Evolutionary conservation across 1,139 yeast genomes (phyloP).

Genomic region (Kluyveromyces marxianus): DNA sequence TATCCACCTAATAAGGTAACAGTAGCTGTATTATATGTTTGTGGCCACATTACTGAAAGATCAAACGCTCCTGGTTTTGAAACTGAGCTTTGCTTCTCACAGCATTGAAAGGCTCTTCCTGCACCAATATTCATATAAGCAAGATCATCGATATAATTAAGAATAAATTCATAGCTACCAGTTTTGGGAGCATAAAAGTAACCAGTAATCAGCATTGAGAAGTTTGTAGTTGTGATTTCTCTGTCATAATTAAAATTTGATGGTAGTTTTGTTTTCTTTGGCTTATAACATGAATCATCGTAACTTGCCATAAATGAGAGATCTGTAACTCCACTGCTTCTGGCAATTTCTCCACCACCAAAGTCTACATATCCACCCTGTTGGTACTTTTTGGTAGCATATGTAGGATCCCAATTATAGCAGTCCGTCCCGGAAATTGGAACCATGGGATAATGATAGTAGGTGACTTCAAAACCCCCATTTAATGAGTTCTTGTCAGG

Average conservation of each 20-base stretch:
- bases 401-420: slow-evolving; percentile 2
- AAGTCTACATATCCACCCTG: slow-evolving; percentile 13
- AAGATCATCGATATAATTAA: slow-evolving; percentile 14
- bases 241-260: slow-evolving; percentile 10
- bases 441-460: slow-evolving; percentile 5
- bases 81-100: slow-evolving; percentile 5
- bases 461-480: slow-evolving; percentile 8
- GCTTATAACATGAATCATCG: not conserved
- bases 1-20: slow-evolving; percentile 9
- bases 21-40: slow-evolving; percentile 1
- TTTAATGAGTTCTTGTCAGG: not conserved
- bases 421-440: not conserved
- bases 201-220: slow-evolving; percentile 14
- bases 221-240: slow-evolving; percentile 9
- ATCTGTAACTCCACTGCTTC: slow-evolving; percentile 10
- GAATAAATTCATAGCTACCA: slow-evolving; percentile 10
- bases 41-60: slow-evolving; percentile 10
- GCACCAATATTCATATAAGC: slow-evolving; percentile 13
- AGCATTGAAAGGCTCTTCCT: slow-evolving; percentile 13
- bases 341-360: slow-evolving; percentile 7
- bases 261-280: slow-evolving; percentile 5
- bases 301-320: slow-evolving; percentile 8
- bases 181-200: slow-evolving; percentile 12
- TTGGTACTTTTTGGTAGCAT: slow-evolving; percentile 9
- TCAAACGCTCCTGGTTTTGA: slow-evolving; percentile 9